Base-by-base conservation (phyloP, 768 basidiomycete genomes). In the Lactarius hatsudake region DNA sequence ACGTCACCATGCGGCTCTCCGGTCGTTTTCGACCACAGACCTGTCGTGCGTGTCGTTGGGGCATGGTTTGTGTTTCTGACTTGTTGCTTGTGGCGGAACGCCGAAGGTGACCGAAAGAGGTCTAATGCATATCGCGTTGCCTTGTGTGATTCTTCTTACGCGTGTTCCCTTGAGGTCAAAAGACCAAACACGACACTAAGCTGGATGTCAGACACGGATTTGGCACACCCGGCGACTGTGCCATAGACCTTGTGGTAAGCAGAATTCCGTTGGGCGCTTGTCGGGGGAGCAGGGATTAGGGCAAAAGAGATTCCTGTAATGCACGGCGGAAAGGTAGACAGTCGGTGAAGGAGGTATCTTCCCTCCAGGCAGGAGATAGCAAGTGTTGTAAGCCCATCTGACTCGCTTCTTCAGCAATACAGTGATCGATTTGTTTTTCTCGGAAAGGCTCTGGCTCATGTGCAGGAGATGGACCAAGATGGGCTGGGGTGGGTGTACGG, bases 141-240 rank as follows among this genome's bases (percentile, higher is more conserved):
- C 53, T 64, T 65, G n/a, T 55, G 48, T 60, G 64, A 40, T 38
- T 53, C 34, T 38, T 53, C 34, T 48, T 62, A 38, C 42, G 45
- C 61, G 45, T 23, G 48, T 59, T 59, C 42, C 42, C 59, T 38
- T 56, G 54, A 48, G 54, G 57, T 58, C 61, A 63, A 67, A 42
- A 38, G 51, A 59, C 66, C 48, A 42, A 62, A 67, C 61, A 67
- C 66, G 66, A 64, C 62, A 55, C 40, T 59, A 63, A 68, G 62
- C 51, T 55, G 53, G 51, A 28, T 51, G 66, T 67, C 61, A 67
- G 66, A 57, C 62, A 53, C 62, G 62, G 58, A 30, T 51, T 55
- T 60, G 62, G 45, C 58, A 56, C 53, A 53, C 42, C 63, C 67
- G 67, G 67, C 63, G 63, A 68, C 63, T 68, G 67, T 64, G 67